These are phyloP conservation scores for Phytophthora rubi DNA, from an alignment of 352 stramenopile genomes.

Conservation along the genomic window DNA sequence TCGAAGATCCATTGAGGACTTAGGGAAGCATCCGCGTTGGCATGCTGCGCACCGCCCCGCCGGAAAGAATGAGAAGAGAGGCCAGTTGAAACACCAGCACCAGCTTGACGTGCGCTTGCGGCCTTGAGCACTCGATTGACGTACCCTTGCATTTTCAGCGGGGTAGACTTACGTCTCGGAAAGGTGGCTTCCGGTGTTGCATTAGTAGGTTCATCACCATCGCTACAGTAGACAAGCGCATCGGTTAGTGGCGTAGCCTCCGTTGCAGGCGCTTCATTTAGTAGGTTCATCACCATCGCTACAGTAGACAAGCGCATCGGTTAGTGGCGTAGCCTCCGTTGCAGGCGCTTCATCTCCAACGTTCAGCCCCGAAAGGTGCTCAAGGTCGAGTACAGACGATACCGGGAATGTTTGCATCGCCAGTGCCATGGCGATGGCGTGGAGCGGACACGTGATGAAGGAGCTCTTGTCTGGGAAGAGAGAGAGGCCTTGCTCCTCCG, in stretches of 20 bases:
- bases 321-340: background rate
- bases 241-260: background rate
- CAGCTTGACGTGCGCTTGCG: background rate
- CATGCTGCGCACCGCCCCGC: conserved; percentile 22
- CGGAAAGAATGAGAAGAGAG: conserved; percentile 37
- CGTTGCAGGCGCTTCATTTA: background rate
- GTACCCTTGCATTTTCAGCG: conserved; percentile 1
- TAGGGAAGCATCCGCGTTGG: conserved; percentile 4
- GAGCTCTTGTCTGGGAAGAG: conserved; percentile 4
- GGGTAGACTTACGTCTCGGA: background rate
- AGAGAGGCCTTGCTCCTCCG: conserved; percentile 10
- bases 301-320: background rate
- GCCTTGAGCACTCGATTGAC: conserved; percentile 27
- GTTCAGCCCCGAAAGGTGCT: background rate
- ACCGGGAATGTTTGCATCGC: conserved; percentile 7
- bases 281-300: background rate
- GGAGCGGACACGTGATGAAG: conserved; percentile 9
- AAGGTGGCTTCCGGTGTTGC: background rate
- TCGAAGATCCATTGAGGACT: conserved; percentile 21
- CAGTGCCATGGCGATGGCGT: conserved; percentile 4
- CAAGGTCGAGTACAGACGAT: background rate
- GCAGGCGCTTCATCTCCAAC: too few species aligned
- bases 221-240: background rate
- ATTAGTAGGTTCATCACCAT: background rate
- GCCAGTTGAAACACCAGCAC: conserved; percentile 11